Conservation (phyloP, 179 eudicot genomes). For the Nepenthes alata region DNA sequence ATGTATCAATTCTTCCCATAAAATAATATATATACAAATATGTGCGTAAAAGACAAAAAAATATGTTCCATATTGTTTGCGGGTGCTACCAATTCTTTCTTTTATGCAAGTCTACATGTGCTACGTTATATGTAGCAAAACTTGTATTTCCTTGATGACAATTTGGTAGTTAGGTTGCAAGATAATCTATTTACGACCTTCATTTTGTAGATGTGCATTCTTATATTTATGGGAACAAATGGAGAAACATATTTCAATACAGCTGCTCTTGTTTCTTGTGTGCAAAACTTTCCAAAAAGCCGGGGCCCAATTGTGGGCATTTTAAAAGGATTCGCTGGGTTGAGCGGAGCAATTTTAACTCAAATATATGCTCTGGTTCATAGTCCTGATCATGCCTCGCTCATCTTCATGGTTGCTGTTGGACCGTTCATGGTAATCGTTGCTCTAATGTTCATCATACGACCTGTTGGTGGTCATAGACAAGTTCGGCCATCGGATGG, state of each 20-base stretch:
- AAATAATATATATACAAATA: no score
- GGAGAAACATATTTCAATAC: conserved; percentile 56
- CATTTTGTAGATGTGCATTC: conserved; percentile 62
- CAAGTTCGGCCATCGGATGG: conserved; percentile 67
- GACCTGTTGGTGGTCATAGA: conserved; percentile 84
- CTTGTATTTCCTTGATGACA: no score
- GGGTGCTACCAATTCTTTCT: no score
- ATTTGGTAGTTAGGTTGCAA: no score
- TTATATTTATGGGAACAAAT: conserved; percentile 47
- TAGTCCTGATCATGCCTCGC: conserved; percentile 70
- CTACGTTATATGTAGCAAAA: no score
- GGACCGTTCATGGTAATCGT: conserved; percentile 80
- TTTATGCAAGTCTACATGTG: no score
- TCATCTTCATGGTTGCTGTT: conserved; percentile 87
- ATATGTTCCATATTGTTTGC: no score
- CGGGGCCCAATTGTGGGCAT: conserved; percentile 62
- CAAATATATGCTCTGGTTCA: conserved; percentile 44
- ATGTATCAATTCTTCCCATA: no score
- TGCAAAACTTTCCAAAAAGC: conserved; percentile 54
- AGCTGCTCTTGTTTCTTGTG: conserved; percentile 50
- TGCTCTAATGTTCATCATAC: conserved; percentile 66
- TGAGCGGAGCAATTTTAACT: conserved; percentile 55
- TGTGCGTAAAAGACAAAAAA: no score
- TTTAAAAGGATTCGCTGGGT: conserved; percentile 59
- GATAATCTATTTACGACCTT: conserved; percentile 6